Base-by-base conservation (phyloP, 2,329 filamentous ascomycete species). In the Nigrospora oryzae region DNA sequence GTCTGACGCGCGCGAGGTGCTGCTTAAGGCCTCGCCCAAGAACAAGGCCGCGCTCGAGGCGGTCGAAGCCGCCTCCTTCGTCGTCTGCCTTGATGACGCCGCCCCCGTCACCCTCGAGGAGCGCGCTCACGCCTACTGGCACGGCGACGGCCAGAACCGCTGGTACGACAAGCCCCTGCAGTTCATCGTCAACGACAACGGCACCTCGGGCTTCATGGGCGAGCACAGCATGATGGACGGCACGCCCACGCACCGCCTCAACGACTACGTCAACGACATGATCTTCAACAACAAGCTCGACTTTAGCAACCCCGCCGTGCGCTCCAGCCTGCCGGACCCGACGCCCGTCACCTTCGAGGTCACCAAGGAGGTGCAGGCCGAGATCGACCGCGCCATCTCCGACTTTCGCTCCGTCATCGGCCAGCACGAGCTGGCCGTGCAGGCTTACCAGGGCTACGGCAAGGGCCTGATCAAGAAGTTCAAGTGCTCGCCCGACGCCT, bases 141-240 rank as follows among this genome's bases (percentile, higher is more conserved):
- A 97, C 69, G 93, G 93, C 44, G 91, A 98, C 59, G 93, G 93
- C 46, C 74, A 80, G 55, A 98, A 98, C 74, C 82, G 93, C 54
- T 98, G 90, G 90, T 97, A 83, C 61, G 93, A 98, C 76, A 98
- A 98, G 76, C 93, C 93, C 6, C 73, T 95, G 44, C 91, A 98
- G 68, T 97, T 98, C 71, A 95, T 98, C 63, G 66, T 98, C 70
- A 96, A 95, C 67, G 90, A 98, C 64, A 98, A 98, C 64, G 93
- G 93, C 56, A 95, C 93, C 8, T 86, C 93, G 2, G 93, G 93
- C 49, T 98, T 98, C 76, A 91, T 89, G 77, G 93, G 93, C 60
- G 93, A 98, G 70, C 93, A 98, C 76, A 94, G 87, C 58, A 97
- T 98, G 93, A 98, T 98, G 94, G 93, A 98, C 63, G 93, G 94